Conservation (phyloP, 495 filamentous ascomycete species). For the Penicillium subrubescens region DNA sequence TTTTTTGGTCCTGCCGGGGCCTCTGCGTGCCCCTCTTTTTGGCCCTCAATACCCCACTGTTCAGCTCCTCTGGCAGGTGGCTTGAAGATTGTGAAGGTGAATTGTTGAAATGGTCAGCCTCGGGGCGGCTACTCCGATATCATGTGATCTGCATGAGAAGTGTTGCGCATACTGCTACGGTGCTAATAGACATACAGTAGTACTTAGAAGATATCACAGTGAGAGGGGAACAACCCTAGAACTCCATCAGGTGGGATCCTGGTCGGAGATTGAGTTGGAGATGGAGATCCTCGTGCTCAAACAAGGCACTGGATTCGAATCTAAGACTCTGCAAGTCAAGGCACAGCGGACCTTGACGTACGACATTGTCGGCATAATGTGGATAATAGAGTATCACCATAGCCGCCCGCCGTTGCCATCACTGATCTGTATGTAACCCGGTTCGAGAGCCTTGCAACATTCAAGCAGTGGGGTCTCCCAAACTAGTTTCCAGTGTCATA, state of each 20-base stretch:
- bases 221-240: neutral
- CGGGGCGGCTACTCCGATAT: constrained; percentile 6
- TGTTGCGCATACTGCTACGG: neutral
- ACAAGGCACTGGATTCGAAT: constrained; percentile 3
- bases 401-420: neutral
- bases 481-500: neutral
- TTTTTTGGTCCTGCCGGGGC: constrained; percentile 14
- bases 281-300: neutral
- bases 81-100: neutral
- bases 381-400: constrained; percentile 8
- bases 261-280: neutral
- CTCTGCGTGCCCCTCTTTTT: constrained; percentile 24
- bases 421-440: neutral
- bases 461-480: neutral
- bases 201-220: neutral
- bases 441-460: neutral
- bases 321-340: neutral
- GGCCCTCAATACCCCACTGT: constrained; percentile 29
- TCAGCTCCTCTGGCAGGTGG: constrained; percentile 23
- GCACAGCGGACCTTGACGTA: constrained; percentile 6
- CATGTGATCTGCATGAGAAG: constrained; percentile 19
- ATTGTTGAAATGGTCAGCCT: neutral
- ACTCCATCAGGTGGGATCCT: neutral
- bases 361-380: constrained; percentile 1
- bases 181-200: neutral